A percentile compares a stretch with the other conserved stretches of the same genome.
Conservation (phyloP, 2,329 filamentous ascomycete genomes). For the Aspergillus fumigatus region DNA sequence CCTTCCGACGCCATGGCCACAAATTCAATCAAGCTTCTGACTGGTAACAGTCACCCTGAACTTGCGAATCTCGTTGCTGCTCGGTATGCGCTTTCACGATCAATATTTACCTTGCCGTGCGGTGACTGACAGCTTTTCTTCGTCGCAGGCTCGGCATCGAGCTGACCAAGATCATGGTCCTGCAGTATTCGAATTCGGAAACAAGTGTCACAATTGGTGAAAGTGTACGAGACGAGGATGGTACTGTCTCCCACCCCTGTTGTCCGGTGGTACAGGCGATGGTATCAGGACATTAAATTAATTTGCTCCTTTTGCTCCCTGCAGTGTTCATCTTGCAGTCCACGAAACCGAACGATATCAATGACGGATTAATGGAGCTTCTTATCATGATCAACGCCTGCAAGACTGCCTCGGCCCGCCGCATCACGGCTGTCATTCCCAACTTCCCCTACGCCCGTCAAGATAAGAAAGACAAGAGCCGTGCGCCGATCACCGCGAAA, state of each 20-base stretch:
- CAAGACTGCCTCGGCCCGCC: slow-evolving; percentile 75
- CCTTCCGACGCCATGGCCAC: slow-evolving; percentile 53
- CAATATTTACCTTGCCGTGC: slow-evolving; percentile 2
- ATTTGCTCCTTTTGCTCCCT: slow-evolving; percentile 2
- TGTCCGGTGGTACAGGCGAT: slow-evolving; percentile 2
- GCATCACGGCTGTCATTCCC: slow-evolving; percentile 91
- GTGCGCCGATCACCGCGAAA: slow-evolving; percentile 94
- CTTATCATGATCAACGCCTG: slow-evolving; percentile 98
- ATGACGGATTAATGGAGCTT: slow-evolving; percentile 96
- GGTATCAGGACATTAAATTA: slow-evolving; percentile 2
- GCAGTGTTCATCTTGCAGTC: slow-evolving; percentile 93
- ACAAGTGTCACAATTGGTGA: slow-evolving; percentile 81
- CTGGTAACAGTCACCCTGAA: slow-evolving; percentile 70
- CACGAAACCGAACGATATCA: slow-evolving; percentile 91
- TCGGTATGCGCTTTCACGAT: slow-evolving; percentile 45
- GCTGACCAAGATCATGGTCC: slow-evolving; percentile 63
- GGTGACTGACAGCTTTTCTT: slow-evolving; percentile 11
- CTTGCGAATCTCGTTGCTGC: slow-evolving; percentile 66
- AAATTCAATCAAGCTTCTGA: slow-evolving; percentile 71
- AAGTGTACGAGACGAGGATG: slow-evolving; percentile 93
- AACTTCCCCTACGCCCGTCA: slow-evolving; percentile 96
- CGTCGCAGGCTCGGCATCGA: slow-evolving; percentile 57
- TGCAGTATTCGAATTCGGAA: slow-evolving; percentile 62
- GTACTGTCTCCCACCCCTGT: slow-evolving; percentile 41
- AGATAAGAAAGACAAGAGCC: slow-evolving; percentile 95